A percentile compares a stretch with the other conserved stretches of the same genome.
These are phyloP conservation scores for Hypsizygus ulmarius DNA, from an alignment of 1,284 basidiomycete genomes.

Conservation along the genomic window DNA sequence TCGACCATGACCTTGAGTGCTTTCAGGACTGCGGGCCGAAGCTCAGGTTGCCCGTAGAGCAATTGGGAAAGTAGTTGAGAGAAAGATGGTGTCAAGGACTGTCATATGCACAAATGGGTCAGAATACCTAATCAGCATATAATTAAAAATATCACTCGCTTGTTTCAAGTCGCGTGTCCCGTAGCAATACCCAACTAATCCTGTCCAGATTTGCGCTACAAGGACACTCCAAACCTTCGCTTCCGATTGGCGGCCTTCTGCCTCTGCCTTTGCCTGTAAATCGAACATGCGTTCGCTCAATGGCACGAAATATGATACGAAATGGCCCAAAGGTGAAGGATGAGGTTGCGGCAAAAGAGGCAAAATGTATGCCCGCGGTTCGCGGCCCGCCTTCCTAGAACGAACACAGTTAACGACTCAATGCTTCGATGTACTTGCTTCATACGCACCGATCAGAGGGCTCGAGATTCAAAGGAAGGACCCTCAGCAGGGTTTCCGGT, in stretches of 20 bases:
- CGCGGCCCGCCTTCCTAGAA: conserved; percentile 55
- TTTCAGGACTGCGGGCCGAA: conserved; percentile 81
- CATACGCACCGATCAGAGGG: conserved; percentile 67
- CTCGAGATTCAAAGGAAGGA: conserved; percentile 86
- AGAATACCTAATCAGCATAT: conserved; percentile 1
- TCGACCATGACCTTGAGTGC: conserved; percentile 83
- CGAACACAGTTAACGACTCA: conserved; percentile 4
- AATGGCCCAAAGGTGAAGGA: conserved; percentile 82
- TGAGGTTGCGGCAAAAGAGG: conserved; percentile 85
- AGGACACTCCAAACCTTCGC: conserved; percentile 94
- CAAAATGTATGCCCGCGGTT: conserved; percentile 87
- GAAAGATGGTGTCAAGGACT: conserved; percentile 76
- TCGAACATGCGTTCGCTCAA: conserved; percentile 93
- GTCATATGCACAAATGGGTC: conserved; percentile 7
- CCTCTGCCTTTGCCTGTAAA: conserved; percentile 74
- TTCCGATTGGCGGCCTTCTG: conserved; percentile 72
- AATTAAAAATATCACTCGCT: conserved; percentile 32
- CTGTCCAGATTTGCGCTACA: conserved; percentile 91
- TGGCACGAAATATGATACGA: conserved; percentile 89
- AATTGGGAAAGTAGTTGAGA: conserved; percentile 89
- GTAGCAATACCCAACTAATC: conserved; percentile 83
- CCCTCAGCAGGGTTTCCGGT: conserved; percentile 73
- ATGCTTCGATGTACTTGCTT: background rate
- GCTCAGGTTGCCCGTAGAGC: conserved; percentile 83
- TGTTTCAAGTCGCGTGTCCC: conserved; percentile 55